Evolutionary conservation across 1,284 basidiomycete genomes (phyloP), one percentile per base, ranked within the genome.

Genomic region (Sanghuangporus baumii): DNA sequence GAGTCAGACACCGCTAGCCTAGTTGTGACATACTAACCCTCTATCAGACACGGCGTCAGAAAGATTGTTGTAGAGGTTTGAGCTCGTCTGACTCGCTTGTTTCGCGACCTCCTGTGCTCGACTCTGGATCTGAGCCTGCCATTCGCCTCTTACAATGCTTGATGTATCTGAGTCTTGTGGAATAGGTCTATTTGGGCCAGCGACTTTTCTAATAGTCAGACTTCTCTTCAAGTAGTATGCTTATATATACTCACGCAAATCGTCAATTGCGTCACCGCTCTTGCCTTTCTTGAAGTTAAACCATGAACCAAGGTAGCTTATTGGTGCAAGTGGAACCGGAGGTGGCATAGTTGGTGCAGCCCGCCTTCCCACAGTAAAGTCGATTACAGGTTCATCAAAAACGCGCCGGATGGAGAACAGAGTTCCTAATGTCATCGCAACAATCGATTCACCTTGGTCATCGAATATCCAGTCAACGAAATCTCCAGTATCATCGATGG

Each of bases 241-340:
- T 14, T 9, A 18, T 41, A 51, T n/a, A 23, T 9, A 78, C 84
- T 61, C 69, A 88, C 86, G 70, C 18, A 88, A 68, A 9, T 74
- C 73, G 68, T 89, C 87, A 18, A 88, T 72, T 67, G 87, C 81
- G 34, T 79, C 79, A 6, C 86, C 87, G 0, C 80, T 80, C 69
- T 81, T 74, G 6, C 76, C 75, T 62, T 76, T 74, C 26, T 72
- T 75, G 63, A 77, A 79, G 11, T 73, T 72, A 59, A 83, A 76
- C 81, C 82, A 85, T 11, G 84, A 81, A 31, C 82, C 78, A 20
- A 87, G 71, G 18, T 83, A 68, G 12, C 84, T 84, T 3, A 80
- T 67, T 6, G 85, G 85, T 0, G 81, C 84, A 23, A 83, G 71
- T 14, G 82, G 79, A 6, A 87, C 79, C 6, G 84, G 85, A 62